A percentile compares a stretch with the other conserved stretches of the same genome.
Evolutionary conservation across 2,329 filamentous ascomycete species (phyloP).

Genomic region (Ceratocystis colombiana): DNA sequence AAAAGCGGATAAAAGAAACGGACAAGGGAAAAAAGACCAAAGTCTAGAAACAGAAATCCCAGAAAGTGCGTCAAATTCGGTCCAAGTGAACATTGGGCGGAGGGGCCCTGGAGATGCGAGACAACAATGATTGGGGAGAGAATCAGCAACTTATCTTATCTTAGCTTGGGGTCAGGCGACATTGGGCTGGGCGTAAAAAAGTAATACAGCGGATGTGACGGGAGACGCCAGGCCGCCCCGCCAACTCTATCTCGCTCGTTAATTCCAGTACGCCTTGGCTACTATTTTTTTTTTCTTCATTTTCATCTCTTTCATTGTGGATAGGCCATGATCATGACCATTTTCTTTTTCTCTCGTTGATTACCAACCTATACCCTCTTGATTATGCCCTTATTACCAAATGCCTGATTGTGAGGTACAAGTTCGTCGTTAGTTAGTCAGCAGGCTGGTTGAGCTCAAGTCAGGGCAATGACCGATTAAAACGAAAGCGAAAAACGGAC

Average conservation of each 20-base stretch:
- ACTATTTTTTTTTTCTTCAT: background rate
- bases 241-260: too few relatives aligned
- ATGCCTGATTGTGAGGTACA: background rate
- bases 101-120: constrained; percentile 5
- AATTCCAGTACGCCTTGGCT: background rate
- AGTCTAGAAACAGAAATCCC: background rate
- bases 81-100: background rate
- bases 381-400: background rate
- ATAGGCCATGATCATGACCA: too few relatives aligned
- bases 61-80: background rate
- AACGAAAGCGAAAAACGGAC: too few relatives aligned
- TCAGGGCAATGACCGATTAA: too few relatives aligned
- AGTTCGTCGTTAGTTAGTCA: too few relatives aligned
- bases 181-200: background rate
- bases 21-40: background rate
- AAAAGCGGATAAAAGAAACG: background rate
- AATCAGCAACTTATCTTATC: background rate
- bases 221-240: background rate
- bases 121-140: background rate
- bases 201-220: background rate
- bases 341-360: too few relatives aligned
- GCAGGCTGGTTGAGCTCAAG: too few relatives aligned
- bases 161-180: background rate
- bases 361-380: too few relatives aligned
- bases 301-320: too few relatives aligned